Base-by-base conservation (phyloP, 208 protist species). In the Naegleria lovaniensis region DNA sequence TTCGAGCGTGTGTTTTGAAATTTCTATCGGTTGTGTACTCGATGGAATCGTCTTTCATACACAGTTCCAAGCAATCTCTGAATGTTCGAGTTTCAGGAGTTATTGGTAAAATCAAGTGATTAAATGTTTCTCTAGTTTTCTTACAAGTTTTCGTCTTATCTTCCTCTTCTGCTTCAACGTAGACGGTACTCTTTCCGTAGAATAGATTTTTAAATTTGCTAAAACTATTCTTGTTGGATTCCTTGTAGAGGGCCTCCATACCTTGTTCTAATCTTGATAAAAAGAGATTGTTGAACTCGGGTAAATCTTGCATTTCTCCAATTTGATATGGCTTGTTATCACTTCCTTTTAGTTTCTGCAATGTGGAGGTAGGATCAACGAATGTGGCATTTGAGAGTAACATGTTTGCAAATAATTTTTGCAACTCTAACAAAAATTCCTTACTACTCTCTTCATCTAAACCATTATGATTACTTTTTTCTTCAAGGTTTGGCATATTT, bases 301-400 rank as follows among this genome's bases (percentile, higher is more conserved):
- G 33, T 48, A 85, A 51, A 48, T 85, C 83, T 85, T 85, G 22
- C 83, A 51, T 40, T 22, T 85, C 40, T 33, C 83, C 83, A 85
- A 85, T 85, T 48, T 85, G 13, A 33, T 79, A 79, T 0, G 16
- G 16, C 9, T 79, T 52, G 51, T 40, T 87, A 36, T 39, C 84
- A 43, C 25, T 15, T 16, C 51, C 33, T n/a, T 52, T 87, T 36
- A 87, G 22, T 43, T 43, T 52, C 15, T 87, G 7, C 6, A 87
- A 7, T 25, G n/a, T 15, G n/a, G 19, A 5, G 9, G 38, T 33
- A 5, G 84, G 84, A 87, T 87, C 40, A 16, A 87, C 40, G 33
- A 55, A 87, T 5, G 51, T 87, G 5, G 11, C 4, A 40, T 87
- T n/a, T 0, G 40, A 52, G 7, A 87, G 7, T 48, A 48, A 43